Base-by-base conservation (phyloP, 331 rosid genomes). In the Telfairia occidentalis region DNA sequence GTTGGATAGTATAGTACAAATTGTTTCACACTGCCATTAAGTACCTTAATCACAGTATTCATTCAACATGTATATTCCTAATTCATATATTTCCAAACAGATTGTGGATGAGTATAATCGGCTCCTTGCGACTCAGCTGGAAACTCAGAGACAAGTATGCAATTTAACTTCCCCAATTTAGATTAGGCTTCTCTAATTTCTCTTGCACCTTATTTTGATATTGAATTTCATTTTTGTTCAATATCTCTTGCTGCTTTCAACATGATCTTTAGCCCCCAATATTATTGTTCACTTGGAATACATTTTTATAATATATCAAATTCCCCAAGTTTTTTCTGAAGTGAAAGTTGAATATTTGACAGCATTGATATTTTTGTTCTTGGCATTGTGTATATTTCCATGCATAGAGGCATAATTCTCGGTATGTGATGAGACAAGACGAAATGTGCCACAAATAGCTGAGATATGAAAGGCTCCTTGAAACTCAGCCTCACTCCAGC, bases 91-190 rank as follows among this genome's bases (percentile, higher is more conserved):
- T 75, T 78, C 81, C 71, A 49, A 74, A 80, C 97, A 95, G 96
- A 90, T 87, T 86, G 87, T 85, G 78, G 96, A 92, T n/a, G 99
- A 90, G 69, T 95, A 95, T 85, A 95, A 95, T 84, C 86, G 58
- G 76, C 97, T 91, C 66, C 90, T 91, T 80, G 86, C 96, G 55
- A 89, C 90, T 74, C 98, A 91, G 84, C 84, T 92, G 84, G 96
- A 95, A 79, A 86, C 82, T 77, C 96, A 95, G 77, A 91, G 97
- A 90, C 97, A 86, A 77, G 99, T 92, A 82, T 75, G 91, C 72
- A 72, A 57, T 59, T 59, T 13, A 49, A 48, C 30, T 65, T 21
- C 9, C n/a, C 32, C 9, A 38, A 46, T 64, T 64, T 64, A 9
- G 50, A 42, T 23, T 6, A 1, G 3, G 54, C 74, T 23, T 67